Evolutionary conservation across 495 filamentous ascomycete species (phyloP), one percentile per base, ranked within the genome.

Genomic region (Trichocladium uniseriatum): DNA sequence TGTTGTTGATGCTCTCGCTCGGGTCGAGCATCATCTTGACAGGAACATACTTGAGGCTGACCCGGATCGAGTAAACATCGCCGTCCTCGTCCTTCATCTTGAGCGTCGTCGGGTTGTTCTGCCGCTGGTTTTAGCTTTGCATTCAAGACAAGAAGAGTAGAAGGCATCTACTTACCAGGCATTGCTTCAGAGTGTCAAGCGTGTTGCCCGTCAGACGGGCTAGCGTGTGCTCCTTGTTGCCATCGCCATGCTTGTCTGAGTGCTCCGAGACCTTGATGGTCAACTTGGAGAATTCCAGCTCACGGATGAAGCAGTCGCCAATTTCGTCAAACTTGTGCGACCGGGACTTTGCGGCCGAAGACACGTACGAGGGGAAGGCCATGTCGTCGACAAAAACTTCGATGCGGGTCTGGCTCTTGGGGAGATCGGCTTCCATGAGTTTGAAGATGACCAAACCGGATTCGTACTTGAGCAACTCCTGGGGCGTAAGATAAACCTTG

Each of bases 1-100:
- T 90, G 68, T 99, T 99, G 77, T 94, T 97, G 74, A 97, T 95
- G 64, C 87, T 94, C 68, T 99, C 92, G 55, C 77, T 85, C 2
- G 91, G 88, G 60, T 97, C 89, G 45, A 99, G 84, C 46, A 77
- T 76, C 92, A 99, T 99, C 67, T 83, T 78, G 41, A 95, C 79
- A 0, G 92, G 92, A 15, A 97, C 83, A 59, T 95, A 99, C 60
- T 94, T 94, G 54, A 95, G 76, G 69, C 84, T 89, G 56, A 97
- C 86, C 45, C 81, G 91, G 62, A 99, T 68, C 59, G 80, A 89
- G 72, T 82, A 90, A 20, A 83, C 63, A 48, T 81, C 79, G 31
- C 90, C 89, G 8, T 89, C 74, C 13, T 79, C 78, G 44, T 83
- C 84, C 55, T 79, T 86, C 24, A 99, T 72, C 45, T 76, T 74